A percentile compares a stretch with the other conserved stretches of the same genome.
Conservation (phyloP, 768 basidiomycete species). For the Trametes cubensis region DNA sequence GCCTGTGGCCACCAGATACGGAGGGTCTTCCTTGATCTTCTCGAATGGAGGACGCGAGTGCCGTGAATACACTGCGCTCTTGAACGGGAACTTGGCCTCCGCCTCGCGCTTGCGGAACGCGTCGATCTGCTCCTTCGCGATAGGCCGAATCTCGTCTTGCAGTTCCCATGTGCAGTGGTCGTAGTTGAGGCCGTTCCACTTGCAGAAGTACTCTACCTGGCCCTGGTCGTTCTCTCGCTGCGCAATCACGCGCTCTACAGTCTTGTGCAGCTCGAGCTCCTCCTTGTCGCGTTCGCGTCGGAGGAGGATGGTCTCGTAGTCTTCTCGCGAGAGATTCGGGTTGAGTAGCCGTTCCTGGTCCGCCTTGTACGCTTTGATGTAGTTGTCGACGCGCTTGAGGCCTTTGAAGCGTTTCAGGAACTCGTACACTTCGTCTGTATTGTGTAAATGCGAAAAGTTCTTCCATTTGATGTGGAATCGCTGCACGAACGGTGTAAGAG, state of each 20-base stretch:
- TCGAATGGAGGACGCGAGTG: conserved; percentile 75
- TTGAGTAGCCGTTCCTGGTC: conserved; percentile 69
- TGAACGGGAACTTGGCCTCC: conserved; percentile 82
- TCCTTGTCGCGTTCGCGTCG: conserved; percentile 92
- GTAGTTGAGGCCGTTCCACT: conserved; percentile 94
- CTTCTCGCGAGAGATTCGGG: conserved; percentile 78
- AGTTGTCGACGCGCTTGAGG: conserved; percentile 97
- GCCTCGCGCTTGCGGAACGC: conserved; percentile 77
- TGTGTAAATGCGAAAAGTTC: conserved; percentile 95
- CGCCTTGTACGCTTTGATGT: conserved; percentile 86
- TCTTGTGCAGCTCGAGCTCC: conserved; percentile 87
- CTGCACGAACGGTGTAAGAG: conserved; percentile 43
- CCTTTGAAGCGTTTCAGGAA: conserved; percentile 95
- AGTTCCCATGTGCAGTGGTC: conserved; percentile 96
- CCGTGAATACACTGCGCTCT: conserved; percentile 69
- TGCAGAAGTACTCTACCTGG: conserved; percentile 89
- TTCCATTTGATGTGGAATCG: conserved; percentile 99
- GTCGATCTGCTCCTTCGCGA: conserved; percentile 77
- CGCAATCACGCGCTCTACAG: conserved; percentile 87
- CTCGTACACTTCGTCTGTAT: conserved; percentile 98
- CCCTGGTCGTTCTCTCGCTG: conserved; percentile 64
- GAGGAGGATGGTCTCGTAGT: conserved; percentile 84
- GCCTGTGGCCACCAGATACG: conserved; percentile 76
- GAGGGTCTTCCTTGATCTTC: conserved; percentile 86
- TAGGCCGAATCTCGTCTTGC: conserved; percentile 74